Evolutionary conservation across 1,139 yeast species (phyloP).

Genomic region (Debaryomyces sp.): DNA sequence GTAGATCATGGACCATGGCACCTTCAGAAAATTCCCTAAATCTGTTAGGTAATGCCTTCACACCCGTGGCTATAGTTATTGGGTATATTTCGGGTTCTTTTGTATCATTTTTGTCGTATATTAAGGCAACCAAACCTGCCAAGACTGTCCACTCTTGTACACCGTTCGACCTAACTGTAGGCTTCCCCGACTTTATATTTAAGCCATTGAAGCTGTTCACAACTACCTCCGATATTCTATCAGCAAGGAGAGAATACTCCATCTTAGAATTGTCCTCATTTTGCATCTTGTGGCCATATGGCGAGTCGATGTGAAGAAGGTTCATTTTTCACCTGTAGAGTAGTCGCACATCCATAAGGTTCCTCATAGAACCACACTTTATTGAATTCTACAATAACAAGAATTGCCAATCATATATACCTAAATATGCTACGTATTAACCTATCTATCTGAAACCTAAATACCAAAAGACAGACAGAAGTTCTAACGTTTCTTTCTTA

Average conservation of each 20-base stretch:
- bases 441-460: neutral
- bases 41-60: conserved; percentile 69
- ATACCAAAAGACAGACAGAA: neutral
- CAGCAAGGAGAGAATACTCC: conserved; percentile 13
- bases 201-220: conserved; percentile 22
- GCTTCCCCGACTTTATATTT: conserved; percentile 50
- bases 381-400: neutral
- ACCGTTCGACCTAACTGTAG: conserved; percentile 62
- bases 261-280: neutral
- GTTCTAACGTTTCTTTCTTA: conserved; percentile 39
- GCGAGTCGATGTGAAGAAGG: neutral
- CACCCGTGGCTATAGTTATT: conserved; percentile 75
- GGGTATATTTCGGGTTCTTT: conserved; percentile 25
- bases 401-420: neutral
- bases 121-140: conserved; percentile 67
- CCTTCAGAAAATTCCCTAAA: conserved; percentile 52
- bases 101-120: conserved; percentile 14
- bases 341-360: neutral
- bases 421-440: neutral
- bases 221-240: conserved; percentile 15
- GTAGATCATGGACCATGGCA: conserved; percentile 75
- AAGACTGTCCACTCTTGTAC: conserved; percentile 80
- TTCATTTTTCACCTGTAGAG: neutral
- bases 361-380: neutral
- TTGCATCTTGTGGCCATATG: neutral